A percentile compares a stretch with the other conserved stretches of the same genome.
Evolutionary conservation across 805 yeast genomes (phyloP).

Genomic region (Candida mattraensis): DNA sequence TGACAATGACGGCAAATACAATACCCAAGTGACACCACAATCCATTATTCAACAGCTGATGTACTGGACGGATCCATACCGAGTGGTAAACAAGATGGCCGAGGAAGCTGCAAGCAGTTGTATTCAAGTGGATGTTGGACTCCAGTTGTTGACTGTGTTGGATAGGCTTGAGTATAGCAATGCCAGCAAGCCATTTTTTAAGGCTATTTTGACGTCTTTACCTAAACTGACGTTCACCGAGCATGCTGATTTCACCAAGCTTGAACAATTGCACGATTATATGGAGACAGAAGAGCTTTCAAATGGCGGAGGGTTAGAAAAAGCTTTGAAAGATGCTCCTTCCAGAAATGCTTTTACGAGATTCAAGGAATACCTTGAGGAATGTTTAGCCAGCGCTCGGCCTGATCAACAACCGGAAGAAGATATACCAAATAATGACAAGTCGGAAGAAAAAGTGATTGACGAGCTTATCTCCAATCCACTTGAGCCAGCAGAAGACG

Average conservation of each 20-base stretch:
- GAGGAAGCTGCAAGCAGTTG: slow-evolving; percentile 43
- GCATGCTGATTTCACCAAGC: slow-evolving; percentile 19
- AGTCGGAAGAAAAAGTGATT: too few relatives aligned
- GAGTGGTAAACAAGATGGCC: slow-evolving; percentile 50
- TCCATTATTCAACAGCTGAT: slow-evolving; percentile 67
- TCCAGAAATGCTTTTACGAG: slow-evolving; percentile 25
- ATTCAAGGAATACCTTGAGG: slow-evolving; percentile 28
- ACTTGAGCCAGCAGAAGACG: too few relatives aligned
- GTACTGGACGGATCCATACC: slow-evolving; percentile 82
- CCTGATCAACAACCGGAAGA: too few relatives aligned
- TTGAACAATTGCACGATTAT: slow-evolving; percentile 23
- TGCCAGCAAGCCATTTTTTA: slow-evolving; percentile 51
- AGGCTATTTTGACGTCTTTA: slow-evolving; percentile 51
- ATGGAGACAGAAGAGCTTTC: slow-evolving; percentile 25
- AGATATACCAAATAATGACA: too few relatives aligned
- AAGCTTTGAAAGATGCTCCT: slow-evolving; percentile 26
- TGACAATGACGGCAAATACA: slow-evolving; percentile 30
- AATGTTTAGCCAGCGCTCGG: slow-evolving; percentile 25
- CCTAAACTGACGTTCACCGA: slow-evolving; percentile 47
- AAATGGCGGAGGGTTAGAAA: slow-evolving; percentile 27
- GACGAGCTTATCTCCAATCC: too few relatives aligned
- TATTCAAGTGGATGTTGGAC: slow-evolving; percentile 56
- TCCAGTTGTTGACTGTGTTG: slow-evolving; percentile 53
- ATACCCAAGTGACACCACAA: slow-evolving; percentile 41
- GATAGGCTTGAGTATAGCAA: slow-evolving; percentile 49